phyloP scores from a whole-genome alignment of 345 rosid genomes.

The Laguncularia racemosa region DNA sequence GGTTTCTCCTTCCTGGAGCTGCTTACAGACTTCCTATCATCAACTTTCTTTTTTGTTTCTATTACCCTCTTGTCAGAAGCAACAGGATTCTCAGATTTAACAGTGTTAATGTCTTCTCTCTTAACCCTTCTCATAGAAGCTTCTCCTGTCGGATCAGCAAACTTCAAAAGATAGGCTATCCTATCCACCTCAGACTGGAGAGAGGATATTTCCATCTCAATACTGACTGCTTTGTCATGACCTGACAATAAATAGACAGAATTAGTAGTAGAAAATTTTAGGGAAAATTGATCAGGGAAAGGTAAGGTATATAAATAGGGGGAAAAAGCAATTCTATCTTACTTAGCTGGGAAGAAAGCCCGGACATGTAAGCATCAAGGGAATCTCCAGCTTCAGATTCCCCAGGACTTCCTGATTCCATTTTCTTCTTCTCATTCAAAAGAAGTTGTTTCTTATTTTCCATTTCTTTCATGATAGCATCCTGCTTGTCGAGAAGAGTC shows the following conservation, averaged over 20 bases:
- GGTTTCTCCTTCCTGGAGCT: slow-evolving; percentile 23
- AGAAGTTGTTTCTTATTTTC: slow-evolving; percentile 48
- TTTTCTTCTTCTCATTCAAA: slow-evolving; percentile 52
- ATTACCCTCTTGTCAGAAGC: slow-evolving; percentile 22
- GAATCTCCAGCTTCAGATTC: slow-evolving; percentile 63
- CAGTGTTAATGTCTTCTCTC: slow-evolving; percentile 27
- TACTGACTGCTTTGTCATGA: slow-evolving; percentile 48
- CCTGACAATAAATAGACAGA: slow-evolving; percentile 34
- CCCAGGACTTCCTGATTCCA: slow-evolving; percentile 33
- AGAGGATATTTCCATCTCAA: slow-evolving; percentile 57
- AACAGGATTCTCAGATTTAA: slow-evolving; percentile 25
- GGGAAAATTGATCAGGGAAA: neutral
- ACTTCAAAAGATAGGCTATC: slow-evolving; percentile 62
- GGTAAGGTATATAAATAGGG: neutral
- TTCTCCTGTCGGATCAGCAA: slow-evolving; percentile 91
- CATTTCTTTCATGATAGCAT: slow-evolving; percentile 52
- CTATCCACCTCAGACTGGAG: slow-evolving; percentile 73
- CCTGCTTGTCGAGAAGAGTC: slow-evolving; percentile 85
- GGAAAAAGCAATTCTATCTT: slow-evolving; percentile 2
- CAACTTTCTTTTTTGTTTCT: slow-evolving; percentile 26
- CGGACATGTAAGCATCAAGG: slow-evolving; percentile 92
- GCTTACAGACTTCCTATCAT: slow-evolving; percentile 23
- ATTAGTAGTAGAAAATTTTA: no score
- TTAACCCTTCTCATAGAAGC: slow-evolving; percentile 61
- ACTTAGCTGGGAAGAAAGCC: slow-evolving; percentile 84